phyloP scores from a whole-genome alignment of 108 stramenopile species.

The Fistulifera pelliculosa region DNA sequence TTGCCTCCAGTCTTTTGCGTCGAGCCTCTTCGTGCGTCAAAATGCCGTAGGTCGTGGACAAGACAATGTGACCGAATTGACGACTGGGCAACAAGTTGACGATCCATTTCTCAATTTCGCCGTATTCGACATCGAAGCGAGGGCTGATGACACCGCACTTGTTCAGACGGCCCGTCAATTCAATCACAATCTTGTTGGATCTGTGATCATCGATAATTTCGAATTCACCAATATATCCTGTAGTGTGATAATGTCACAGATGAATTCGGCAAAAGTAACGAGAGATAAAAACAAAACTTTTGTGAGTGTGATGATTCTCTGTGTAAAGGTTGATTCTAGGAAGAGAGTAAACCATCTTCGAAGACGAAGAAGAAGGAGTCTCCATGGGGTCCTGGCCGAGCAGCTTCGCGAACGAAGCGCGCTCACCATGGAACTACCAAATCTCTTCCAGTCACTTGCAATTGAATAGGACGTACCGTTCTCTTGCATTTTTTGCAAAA shows the following conservation, averaged over 20 bases:
- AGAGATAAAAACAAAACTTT: constrained; percentile 6
- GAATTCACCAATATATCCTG: constrained; percentile 99
- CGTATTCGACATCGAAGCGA: constrained; percentile 89
- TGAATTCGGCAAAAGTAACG: constrained; percentile 1
- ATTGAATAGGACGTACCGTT: constrained; percentile 75
- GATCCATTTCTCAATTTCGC: constrained; percentile 97
- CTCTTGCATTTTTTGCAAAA: constrained; percentile 99
- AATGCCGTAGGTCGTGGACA: constrained; percentile 97
- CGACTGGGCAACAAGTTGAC: constrained; percentile 94
- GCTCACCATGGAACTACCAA: constrained; percentile 4
- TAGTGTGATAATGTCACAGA: background rate
- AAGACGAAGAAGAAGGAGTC: too few species aligned
- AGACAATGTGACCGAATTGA: constrained; percentile 98
- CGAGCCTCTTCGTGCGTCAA: constrained; percentile 99
- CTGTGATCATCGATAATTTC: constrained; percentile 99
- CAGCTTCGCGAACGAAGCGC: constrained; percentile 3
- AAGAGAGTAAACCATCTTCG: too few species aligned
- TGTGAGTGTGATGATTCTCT: background rate
- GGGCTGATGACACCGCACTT: constrained; percentile 99
- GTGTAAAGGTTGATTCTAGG: background rate
- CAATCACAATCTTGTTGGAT: constrained; percentile 97
- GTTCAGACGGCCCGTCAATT: constrained; percentile 97
- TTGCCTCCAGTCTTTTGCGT: constrained; percentile 99
- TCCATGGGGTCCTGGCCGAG: constrained; percentile 3
- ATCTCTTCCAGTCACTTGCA: background rate